phyloP scores from a whole-genome alignment of 495 filamentous ascomycete species.

The Peziza echinospora region DNA sequence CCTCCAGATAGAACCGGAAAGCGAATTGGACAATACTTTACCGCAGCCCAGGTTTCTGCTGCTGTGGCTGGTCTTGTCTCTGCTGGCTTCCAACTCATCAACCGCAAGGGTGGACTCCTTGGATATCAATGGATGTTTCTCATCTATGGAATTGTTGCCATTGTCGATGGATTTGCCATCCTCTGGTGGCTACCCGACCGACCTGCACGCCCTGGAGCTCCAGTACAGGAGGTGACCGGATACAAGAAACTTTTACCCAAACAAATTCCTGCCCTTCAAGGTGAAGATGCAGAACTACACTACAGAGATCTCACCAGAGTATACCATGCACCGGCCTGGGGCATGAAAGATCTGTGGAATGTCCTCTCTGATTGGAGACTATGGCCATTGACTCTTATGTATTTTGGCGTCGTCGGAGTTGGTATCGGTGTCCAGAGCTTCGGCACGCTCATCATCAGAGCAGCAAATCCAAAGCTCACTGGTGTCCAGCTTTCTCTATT shows the following conservation, averaged over 20 bases:
- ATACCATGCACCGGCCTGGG: conserved; percentile 53
- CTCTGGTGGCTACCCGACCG: conserved; percentile 85
- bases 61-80: conserved; percentile 78
- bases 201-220: conserved; percentile 43
- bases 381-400: conserved; percentile 73
- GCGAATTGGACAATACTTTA: conserved; percentile 74
- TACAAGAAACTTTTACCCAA: conserved; percentile 35
- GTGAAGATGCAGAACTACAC: conserved; percentile 59
- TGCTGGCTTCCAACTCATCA: conserved; percentile 80
- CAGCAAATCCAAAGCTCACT: conserved; percentile 48
- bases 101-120: conserved; percentile 50
- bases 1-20: conserved; percentile 70
- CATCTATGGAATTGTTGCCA: conserved; percentile 55
- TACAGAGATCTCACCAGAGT: conserved; percentile 67
- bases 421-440: conserved; percentile 78
- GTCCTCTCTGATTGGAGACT: conserved; percentile 69
- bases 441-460: conserved; percentile 62
- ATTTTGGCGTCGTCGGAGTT: conserved; percentile 83
- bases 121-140: conserved; percentile 95
- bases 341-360: conserved; percentile 36
- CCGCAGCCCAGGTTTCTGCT: conserved; percentile 71
- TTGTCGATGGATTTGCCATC: conserved; percentile 44
- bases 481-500: conserved; percentile 59
- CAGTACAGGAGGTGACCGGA: conserved; percentile 4
- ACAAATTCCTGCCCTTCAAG: conserved; percentile 47